Evolutionary conservation across 1,284 basidiomycete species (phyloP).

Genomic region (Psilocybe mexicana): DNA sequence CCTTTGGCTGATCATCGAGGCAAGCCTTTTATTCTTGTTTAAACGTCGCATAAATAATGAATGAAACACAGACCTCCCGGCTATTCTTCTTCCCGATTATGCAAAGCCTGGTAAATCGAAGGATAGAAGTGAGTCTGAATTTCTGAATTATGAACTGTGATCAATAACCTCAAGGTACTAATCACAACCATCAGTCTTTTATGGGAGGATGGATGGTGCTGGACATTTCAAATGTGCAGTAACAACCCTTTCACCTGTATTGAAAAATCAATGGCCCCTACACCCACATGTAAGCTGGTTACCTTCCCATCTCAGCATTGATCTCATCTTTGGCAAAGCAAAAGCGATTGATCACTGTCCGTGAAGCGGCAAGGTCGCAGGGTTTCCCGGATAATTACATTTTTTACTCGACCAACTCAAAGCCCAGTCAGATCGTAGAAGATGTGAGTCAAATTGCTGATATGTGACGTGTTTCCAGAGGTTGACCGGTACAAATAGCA

Average conservation of each 20-base stretch:
- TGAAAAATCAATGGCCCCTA: conserved; percentile 50
- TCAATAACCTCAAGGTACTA: background rate
- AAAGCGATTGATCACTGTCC: conserved; percentile 62
- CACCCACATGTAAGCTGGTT: conserved; percentile 55
- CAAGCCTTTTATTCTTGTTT: conserved; percentile 21
- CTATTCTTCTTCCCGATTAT: conserved; percentile 34
- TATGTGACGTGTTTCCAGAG: background rate
- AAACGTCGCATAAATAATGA: background rate
- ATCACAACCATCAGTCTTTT: conserved; percentile 40
- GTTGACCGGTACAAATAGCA: conserved; percentile 43
- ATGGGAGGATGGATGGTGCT: conserved; percentile 51
- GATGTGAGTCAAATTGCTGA: conserved; percentile 44
- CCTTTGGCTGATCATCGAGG: conserved; percentile 48
- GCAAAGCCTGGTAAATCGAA: conserved; percentile 25
- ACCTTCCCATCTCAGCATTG: background rate
- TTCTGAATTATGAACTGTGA: background rate
- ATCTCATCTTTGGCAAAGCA: conserved; percentile 41
- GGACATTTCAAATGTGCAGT: conserved; percentile 59
- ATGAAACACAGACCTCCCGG: conserved; percentile 41
- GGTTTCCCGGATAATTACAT: conserved; percentile 69
- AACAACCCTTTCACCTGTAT: conserved; percentile 50
- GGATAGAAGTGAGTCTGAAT: conserved; percentile 7
- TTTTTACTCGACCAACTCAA: conserved; percentile 50
- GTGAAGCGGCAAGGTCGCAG: conserved; percentile 69
- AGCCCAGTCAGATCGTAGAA: conserved; percentile 34